phyloP scores from a whole-genome alignment of 2,329 filamentous ascomycete genomes.

The Aspergillus tanneri region DNA sequence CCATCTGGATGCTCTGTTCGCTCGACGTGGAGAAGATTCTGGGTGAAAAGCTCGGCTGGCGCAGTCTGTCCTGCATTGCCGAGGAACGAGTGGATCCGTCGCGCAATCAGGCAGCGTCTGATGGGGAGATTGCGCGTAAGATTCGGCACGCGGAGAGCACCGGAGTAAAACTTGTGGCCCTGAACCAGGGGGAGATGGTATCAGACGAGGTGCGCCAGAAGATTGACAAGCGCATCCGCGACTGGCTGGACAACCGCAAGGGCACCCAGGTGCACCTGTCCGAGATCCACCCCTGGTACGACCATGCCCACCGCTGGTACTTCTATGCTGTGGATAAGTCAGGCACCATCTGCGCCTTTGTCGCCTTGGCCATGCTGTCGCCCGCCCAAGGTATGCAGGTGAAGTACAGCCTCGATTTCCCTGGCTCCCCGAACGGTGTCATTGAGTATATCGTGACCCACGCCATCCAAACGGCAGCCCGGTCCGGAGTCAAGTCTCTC shows the following conservation, averaged over 20 bases:
- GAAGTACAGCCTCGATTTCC: conserved; percentile 95
- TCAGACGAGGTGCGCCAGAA: conserved; percentile 67
- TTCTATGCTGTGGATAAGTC: conserved; percentile 74
- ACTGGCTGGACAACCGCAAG: conserved; percentile 78
- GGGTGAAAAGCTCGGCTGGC: conserved; percentile 78
- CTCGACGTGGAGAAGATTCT: conserved; percentile 75
- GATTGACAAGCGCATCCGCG: conserved; percentile 69
- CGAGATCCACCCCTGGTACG: conserved; percentile 84
- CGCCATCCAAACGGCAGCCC: conserved; percentile 62
- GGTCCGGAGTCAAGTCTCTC: conserved; percentile 62
- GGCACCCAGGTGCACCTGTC: conserved; percentile 87
- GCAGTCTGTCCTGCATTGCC: conserved; percentile 81
- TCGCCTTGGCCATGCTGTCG: conserved; percentile 78
- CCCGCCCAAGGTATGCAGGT: conserved; percentile 86
- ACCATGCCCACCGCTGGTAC: conserved; percentile 79
- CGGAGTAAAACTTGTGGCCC: conserved; percentile 75
- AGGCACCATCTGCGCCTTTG: conserved; percentile 70
- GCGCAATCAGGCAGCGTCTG: conserved; percentile 65
- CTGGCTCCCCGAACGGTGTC: conserved; percentile 76
- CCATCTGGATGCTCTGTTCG: conserved; percentile 87
- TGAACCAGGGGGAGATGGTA: conserved; percentile 63
- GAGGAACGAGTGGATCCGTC: conserved; percentile 81
- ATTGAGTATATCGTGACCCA: conserved; percentile 81
- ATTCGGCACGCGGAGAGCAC: conserved; percentile 77
- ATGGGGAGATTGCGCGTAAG: conserved; percentile 69